A percentile compares a stretch with the other conserved stretches of the same genome.
phyloP scores from a whole-genome alignment of 2,329 filamentous ascomycete genomes.

The Colletotrichum brevisporum region DNA sequence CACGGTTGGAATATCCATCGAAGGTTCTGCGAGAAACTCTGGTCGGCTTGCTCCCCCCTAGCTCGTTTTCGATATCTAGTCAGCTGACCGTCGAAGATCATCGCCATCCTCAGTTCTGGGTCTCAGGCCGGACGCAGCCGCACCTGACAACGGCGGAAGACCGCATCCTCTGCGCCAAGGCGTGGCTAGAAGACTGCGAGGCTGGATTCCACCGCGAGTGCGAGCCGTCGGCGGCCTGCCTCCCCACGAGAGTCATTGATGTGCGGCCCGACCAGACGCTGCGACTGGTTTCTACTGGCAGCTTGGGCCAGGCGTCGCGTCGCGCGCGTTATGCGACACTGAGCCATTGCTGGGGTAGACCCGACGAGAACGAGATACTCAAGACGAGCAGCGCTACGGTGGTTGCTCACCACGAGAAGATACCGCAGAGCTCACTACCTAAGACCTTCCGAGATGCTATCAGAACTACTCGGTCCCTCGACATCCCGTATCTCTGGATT shows the following conservation, averaged over 20 bases:
- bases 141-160: neutral
- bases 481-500: slow-evolving; percentile 9
- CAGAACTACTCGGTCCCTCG: neutral
- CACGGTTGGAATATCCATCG: neutral
- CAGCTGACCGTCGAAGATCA: neutral
- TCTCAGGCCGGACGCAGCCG: neutral
- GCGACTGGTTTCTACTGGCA: neutral
- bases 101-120: slow-evolving; percentile 17
- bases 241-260: slow-evolving; percentile 5
- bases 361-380: neutral
- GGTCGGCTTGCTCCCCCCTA: neutral
- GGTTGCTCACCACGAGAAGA: neutral
- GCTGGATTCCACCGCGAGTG: neutral
- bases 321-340: neutral
- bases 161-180: neutral
- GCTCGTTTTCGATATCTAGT: neutral
- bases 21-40: slow-evolving; percentile 1
- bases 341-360: slow-evolving; percentile 17
- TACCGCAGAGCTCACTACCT: neutral
- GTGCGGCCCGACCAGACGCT: neutral
- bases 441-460: slow-evolving; percentile 5
- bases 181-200: slow-evolving; percentile 2
- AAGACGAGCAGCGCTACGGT: neutral
- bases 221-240: neutral
- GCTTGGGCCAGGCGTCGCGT: neutral